Percentiles rank a stretch among this genome's conserved stretches.
Conservation (phyloP, 306 rosid species). For the Dryas drummondii region DNA sequence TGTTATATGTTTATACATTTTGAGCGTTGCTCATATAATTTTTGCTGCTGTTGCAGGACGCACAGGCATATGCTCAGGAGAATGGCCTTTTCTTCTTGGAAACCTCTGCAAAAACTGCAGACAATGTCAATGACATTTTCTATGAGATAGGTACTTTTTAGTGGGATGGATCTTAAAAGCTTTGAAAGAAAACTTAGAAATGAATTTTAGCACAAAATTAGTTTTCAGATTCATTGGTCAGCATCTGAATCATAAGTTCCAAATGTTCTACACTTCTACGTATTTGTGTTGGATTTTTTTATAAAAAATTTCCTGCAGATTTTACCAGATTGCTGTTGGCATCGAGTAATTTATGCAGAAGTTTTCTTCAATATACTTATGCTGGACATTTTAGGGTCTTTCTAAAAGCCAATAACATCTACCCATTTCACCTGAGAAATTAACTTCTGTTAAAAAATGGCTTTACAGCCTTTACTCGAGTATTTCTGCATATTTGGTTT, state of each 20-base stretch:
- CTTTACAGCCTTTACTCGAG: not conserved
- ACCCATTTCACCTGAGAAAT: not conserved
- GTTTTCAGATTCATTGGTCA: not conserved
- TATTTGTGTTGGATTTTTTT: too few species aligned
- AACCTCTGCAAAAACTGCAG: slow-evolving; percentile 64
- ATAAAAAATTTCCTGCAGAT: not conserved
- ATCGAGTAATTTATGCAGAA: not conserved
- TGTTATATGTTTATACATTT: not conserved
- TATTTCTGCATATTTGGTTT: not conserved
- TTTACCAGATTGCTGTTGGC: not conserved
- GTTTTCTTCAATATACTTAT: not conserved
- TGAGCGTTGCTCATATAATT: slow-evolving; percentile 20
- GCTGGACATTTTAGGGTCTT: not conserved
- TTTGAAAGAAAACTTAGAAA: not conserved
- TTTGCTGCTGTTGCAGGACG: slow-evolving; percentile 37
- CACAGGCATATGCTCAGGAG: slow-evolving; percentile 61
- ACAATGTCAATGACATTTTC: slow-evolving; percentile 58
- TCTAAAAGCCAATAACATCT: not conserved
- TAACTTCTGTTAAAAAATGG: not conserved
- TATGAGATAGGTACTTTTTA: slow-evolving; percentile 51
- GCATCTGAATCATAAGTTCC: too few species aligned
- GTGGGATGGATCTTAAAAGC: not conserved
- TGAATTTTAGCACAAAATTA: not conserved
- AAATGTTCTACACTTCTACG: too few species aligned
- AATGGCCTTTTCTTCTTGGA: slow-evolving; percentile 59